These are phyloP conservation scores for Suillus weaverae DNA, from an alignment of 768 basidiomycete species.

Conservation along the genomic window DNA sequence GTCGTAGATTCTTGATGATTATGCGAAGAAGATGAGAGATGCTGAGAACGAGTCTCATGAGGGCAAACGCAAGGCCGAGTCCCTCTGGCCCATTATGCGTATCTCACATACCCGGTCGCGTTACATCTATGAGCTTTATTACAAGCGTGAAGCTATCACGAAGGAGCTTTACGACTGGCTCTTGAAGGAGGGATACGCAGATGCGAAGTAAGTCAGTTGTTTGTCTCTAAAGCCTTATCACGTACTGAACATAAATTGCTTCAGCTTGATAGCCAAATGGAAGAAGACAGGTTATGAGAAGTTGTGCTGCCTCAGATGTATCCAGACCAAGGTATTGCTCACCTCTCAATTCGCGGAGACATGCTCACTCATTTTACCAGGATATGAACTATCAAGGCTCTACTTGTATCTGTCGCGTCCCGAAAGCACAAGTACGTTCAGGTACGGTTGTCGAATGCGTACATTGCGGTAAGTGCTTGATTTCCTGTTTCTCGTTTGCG, in stretches of 20 bases:
- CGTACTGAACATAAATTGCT: constrained; percentile 10
- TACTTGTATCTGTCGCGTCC: constrained; percentile 96
- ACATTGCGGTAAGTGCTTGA: constrained; percentile 78
- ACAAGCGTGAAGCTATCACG: constrained; percentile 95
- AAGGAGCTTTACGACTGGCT: constrained; percentile 96
- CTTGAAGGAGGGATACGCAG: constrained; percentile 94
- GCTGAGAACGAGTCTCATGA: constrained; percentile 99
- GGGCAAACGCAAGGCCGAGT: constrained; percentile 93
- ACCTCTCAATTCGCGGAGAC: constrained; percentile 9
- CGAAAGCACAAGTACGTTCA: constrained; percentile 86
- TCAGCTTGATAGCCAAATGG: constrained; percentile 97
- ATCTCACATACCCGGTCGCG: constrained; percentile 94
- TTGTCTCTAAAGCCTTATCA: constrained; percentile 2
- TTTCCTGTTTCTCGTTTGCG: constrained; percentile 3
- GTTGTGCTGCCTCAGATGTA: constrained; percentile 94
- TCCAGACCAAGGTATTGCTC: constrained; percentile 76
- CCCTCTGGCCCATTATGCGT: constrained; percentile 97
- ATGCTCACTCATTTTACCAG: constrained; percentile 38
- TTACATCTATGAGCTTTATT: constrained; percentile 98
- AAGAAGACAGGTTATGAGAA: constrained; percentile 99
- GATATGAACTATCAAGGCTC: constrained; percentile 99
- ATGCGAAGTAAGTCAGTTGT: constrained; percentile 74
- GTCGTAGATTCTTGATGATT: constrained; percentile 89
- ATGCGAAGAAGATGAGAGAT: constrained; percentile 98
- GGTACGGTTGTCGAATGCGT: constrained; percentile 96